Percentiles rank a stretch among this genome's conserved stretches.
Conservation (phyloP, 2,329 filamentous ascomycete species). For the Diaporthe vexans region DNA sequence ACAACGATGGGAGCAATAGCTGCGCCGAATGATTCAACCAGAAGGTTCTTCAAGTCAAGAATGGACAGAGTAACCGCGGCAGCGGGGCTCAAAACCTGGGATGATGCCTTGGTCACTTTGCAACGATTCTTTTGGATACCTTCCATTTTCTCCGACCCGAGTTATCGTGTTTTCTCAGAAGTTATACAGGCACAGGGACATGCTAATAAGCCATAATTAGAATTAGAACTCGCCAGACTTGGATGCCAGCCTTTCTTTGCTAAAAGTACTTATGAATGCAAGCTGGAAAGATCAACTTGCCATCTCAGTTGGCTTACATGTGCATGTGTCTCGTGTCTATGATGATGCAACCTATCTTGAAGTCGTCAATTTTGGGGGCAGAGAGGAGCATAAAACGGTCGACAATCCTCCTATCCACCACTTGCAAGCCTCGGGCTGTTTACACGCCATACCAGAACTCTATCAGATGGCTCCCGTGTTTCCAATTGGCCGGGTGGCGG, state of each 20-base stretch:
- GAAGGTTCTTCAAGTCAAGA: neutral
- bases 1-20: constrained; percentile 6
- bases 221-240: too few relatives aligned
- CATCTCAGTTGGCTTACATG: too few relatives aligned
- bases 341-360: too few relatives aligned
- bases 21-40: neutral
- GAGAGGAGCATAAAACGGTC: too few relatives aligned
- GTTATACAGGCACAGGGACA: neutral
- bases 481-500: constrained; percentile 9
- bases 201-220: too few relatives aligned
- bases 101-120: neutral
- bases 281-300: too few relatives aligned
- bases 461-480: neutral
- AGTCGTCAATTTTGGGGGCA: too few relatives aligned
- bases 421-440: neutral
- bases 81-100: neutral
- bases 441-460: neutral
- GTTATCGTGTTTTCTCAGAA: neutral
- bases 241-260: too few relatives aligned
- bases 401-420: neutral
- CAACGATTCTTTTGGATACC: constrained; percentile 18
- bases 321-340: too few relatives aligned
- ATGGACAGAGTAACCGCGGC: neutral
- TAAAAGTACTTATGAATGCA: too few relatives aligned
- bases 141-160: constrained; percentile 1